Conservation (phyloP, 352 stramenopile genomes). For the Phytophthora fragariaefolia region DNA sequence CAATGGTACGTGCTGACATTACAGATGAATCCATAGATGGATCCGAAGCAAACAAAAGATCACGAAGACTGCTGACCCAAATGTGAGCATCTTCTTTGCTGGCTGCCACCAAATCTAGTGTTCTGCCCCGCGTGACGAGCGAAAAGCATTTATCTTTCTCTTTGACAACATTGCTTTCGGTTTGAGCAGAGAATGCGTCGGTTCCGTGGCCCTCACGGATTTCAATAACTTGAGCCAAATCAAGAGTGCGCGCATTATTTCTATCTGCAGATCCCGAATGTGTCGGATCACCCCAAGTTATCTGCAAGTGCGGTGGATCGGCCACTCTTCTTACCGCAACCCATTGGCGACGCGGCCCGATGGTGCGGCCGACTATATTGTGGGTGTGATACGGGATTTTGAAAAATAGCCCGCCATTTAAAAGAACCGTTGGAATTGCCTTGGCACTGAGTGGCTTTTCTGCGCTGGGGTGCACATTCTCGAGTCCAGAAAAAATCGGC, state of each 20-base stretch:
- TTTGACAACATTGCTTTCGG: slow-evolving; percentile 47
- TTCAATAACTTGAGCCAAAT: slow-evolving; percentile 60
- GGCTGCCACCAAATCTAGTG: slow-evolving; percentile 74
- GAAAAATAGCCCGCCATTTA: slow-evolving; percentile 71
- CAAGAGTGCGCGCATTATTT: slow-evolving; percentile 42
- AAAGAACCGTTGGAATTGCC: slow-evolving; percentile 50
- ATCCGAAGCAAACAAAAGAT: slow-evolving; percentile 42
- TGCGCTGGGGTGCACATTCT: slow-evolving; percentile 2
- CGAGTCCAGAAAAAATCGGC: slow-evolving; percentile 20
- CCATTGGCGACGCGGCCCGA: slow-evolving; percentile 63
- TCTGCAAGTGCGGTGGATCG: slow-evolving; percentile 39
- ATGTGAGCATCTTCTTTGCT: slow-evolving; percentile 82
- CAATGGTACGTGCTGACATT: slow-evolving; percentile 48
- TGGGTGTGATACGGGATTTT: slow-evolving; percentile 81
- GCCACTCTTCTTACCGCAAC: slow-evolving; percentile 45
- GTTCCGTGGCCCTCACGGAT: slow-evolving; percentile 64
- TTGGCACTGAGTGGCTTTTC: slow-evolving; percentile 18
- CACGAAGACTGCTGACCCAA: slow-evolving; percentile 59
- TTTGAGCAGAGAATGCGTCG: slow-evolving; percentile 67
- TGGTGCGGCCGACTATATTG: slow-evolving; percentile 42
- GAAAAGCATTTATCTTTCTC: slow-evolving; percentile 76
- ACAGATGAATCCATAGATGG: slow-evolving; percentile 14
- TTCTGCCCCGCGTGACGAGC: slow-evolving; percentile 60
- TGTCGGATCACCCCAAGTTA: slow-evolving; percentile 78
- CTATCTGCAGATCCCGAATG: slow-evolving; percentile 42